Conservation (phyloP, 306 rosid genomes). For the Trifolium pratense region DNA sequence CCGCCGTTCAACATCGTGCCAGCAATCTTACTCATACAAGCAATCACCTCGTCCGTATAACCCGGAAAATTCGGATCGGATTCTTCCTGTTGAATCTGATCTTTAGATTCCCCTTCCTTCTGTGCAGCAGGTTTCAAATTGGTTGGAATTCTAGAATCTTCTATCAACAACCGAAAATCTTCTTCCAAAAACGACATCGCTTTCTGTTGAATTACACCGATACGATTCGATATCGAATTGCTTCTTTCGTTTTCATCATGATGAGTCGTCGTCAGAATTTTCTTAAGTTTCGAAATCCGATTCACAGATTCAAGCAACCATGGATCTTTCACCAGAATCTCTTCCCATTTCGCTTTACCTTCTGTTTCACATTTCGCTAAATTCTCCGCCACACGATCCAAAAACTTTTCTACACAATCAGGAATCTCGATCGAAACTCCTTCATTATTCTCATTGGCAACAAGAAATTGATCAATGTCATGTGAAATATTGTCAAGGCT, state of each 20-base stretch:
- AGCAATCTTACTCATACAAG: conserved; percentile 48
- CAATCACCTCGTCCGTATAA: conserved; percentile 48
- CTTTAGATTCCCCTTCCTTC: conserved; percentile 40
- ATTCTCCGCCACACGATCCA: conserved; percentile 59
- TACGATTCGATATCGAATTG: conserved; percentile 53
- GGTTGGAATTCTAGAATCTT: conserved; percentile 44
- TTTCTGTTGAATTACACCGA: conserved; percentile 55
- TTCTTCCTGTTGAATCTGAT: background rate
- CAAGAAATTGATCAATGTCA: conserved; percentile 52
- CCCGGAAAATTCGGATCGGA: conserved; percentile 46
- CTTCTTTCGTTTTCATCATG: background rate
- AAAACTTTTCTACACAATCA: conserved; percentile 43
- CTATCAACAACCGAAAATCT: conserved; percentile 62
- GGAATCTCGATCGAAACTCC: conserved; percentile 45
- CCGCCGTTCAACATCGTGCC: conserved; percentile 50
- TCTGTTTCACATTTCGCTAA: conserved; percentile 39
- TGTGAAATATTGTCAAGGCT: conserved; percentile 42
- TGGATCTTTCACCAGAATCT: conserved; percentile 46
- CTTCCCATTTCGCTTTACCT: conserved; percentile 49
- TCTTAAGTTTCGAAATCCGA: conserved; percentile 54
- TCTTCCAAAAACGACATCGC: conserved; percentile 69
- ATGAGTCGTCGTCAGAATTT: background rate
- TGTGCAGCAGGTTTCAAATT: conserved; percentile 40
- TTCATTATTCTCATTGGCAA: background rate
- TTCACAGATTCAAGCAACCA: conserved; percentile 50